A percentile compares a stretch with the other conserved stretches of the same genome.
These are phyloP conservation scores for Arabidopsis arenosa DNA, from an alignment of 345 rosid genomes.

Conservation along the genomic window DNA sequence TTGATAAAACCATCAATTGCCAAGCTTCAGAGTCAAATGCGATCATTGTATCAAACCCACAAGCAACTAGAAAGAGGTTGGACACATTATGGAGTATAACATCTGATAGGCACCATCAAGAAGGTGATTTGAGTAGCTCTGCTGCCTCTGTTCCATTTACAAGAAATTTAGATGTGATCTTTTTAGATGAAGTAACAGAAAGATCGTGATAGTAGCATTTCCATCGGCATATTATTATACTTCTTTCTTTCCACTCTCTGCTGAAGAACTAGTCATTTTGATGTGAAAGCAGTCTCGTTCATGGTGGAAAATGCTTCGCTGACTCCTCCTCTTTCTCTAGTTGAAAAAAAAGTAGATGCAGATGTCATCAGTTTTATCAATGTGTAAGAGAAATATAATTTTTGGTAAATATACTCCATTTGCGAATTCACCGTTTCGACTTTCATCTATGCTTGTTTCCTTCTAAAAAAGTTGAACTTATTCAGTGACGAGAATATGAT, in stretches of 20 bases:
- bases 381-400: constrained; percentile 25
- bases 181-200: constrained; percentile 45
- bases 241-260: neutral
- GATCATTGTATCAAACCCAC: constrained; percentile 46
- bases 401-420: constrained; percentile 29
- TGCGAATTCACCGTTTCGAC: neutral
- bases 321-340: neutral
- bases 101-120: constrained; percentile 34
- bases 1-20: constrained; percentile 48
- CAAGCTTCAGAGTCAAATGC: constrained; percentile 54
- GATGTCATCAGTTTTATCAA: constrained; percentile 9
- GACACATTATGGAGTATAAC: constrained; percentile 76
- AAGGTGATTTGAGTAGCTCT: constrained; percentile 42
- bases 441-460: neutral
- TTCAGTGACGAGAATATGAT: constrained; percentile 13
- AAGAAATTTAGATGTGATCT: constrained; percentile 62
- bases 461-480: neutral
- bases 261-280: neutral
- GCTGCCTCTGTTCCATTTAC: constrained; percentile 43
- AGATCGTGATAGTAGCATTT: constrained; percentile 27
- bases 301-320: neutral
- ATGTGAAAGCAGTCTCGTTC: neutral
- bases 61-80: constrained; percentile 35
- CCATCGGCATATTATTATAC: constrained; percentile 5
- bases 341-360: constrained; percentile 25